Conservation (phyloP, 176 grass and related monocot genomes). For the Aegilops tauschii region DNA sequence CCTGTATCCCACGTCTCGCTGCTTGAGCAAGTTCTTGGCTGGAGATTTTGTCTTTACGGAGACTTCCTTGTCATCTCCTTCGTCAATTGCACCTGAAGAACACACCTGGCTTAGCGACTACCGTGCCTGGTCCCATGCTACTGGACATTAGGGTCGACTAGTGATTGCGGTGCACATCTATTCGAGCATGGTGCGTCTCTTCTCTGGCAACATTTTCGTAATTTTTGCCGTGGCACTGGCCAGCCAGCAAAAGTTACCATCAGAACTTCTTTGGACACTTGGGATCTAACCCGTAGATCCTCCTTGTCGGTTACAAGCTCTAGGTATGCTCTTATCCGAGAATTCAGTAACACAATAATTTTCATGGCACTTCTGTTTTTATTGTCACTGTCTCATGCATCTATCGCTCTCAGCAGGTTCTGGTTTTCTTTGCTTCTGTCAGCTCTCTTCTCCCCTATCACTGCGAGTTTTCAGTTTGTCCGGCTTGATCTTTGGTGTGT, state of each 20-base stretch:
- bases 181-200: slow-evolving; percentile 56
- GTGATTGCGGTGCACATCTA: slow-evolving; percentile 45
- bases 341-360: neutral
- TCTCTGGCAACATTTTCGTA: slow-evolving; percentile 42
- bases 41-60: slow-evolving; percentile 89
- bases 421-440: slow-evolving; percentile 26
- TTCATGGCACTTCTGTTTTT: neutral
- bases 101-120: slow-evolving; percentile 13
- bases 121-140: slow-evolving; percentile 56
- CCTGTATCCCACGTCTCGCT: slow-evolving; percentile 61
- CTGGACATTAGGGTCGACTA: slow-evolving; percentile 54
- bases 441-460: slow-evolving; percentile 22
- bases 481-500: slow-evolving; percentile 1
- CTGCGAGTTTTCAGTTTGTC: slow-evolving; percentile 8
- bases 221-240: slow-evolving; percentile 41
- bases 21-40: slow-evolving; percentile 90
- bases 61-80: slow-evolving; percentile 78
- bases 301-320: slow-evolving; percentile 17
- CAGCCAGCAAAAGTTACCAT: slow-evolving; percentile 39
- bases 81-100: slow-evolving; percentile 87
- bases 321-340: slow-evolving; percentile 40
- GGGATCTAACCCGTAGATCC: slow-evolving; percentile 27
- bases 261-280: slow-evolving; percentile 45
- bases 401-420: slow-evolving; percentile 26
- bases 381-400: neutral